A percentile compares a stretch with the other conserved stretches of the same genome.
phyloP scores from a whole-genome alignment of 306 rosid genomes.

The Quillaja saponaria region DNA sequence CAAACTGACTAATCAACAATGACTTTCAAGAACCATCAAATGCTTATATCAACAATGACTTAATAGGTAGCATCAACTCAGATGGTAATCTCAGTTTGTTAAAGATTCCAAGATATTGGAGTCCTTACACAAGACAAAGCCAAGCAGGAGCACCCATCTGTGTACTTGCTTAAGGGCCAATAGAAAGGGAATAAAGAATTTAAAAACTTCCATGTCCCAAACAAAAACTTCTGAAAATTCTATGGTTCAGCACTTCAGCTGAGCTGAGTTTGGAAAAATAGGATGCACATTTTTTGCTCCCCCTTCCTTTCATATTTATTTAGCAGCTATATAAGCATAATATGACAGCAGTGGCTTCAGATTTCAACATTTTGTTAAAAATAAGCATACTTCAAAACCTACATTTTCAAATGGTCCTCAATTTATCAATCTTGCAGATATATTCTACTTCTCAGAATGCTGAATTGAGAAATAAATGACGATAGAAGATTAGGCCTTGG shows the following conservation, averaged over 20 bases:
- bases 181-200: constrained; percentile 1
- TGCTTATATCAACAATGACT: too few relatives aligned
- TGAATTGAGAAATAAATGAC: not conserved
- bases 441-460: not conserved
- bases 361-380: constrained; percentile 3
- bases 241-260: too few relatives aligned
- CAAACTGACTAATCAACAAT: constrained; percentile 18
- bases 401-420: not conserved
- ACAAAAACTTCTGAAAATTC: constrained; percentile 7
- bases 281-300: constrained; percentile 17
- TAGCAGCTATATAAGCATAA: constrained; percentile 22
- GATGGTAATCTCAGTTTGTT: too few relatives aligned
- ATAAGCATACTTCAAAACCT: too few relatives aligned
- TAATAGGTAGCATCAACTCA: too few relatives aligned
- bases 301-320: constrained; percentile 10
- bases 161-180: constrained; percentile 13
- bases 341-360: constrained; percentile 9
- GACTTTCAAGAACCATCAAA: constrained; percentile 15
- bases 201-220: constrained; percentile 8
- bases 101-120: not conserved
- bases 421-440: constrained; percentile 4
- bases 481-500: constrained; percentile 1
- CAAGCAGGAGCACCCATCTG: constrained; percentile 10
- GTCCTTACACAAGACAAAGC: too few relatives aligned
- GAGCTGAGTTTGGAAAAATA: constrained; percentile 22